Evolutionary conservation across 331 rosid genomes (phyloP), one percentile per base, ranked within the genome.

Genomic region (Cydonia oblonga): DNA sequence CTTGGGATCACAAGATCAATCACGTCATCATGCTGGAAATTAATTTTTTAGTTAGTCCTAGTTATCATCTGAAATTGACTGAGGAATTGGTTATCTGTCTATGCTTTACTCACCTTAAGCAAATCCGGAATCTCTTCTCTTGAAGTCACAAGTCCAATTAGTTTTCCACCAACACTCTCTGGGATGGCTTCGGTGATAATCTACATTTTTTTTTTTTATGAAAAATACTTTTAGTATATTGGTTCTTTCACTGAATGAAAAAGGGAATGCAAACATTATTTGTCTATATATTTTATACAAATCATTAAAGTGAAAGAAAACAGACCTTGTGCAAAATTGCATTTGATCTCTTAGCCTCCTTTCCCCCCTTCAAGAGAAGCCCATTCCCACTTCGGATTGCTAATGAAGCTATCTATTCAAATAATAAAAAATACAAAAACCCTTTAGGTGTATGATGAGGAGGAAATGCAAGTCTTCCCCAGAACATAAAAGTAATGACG

Each of bases 61-160:
- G 63, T 65, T 66, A 79, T 73, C 53, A 56, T 53, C 57, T 81
- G 77, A 60, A 78, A 84, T 65, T 18, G 20, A 73, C 24, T 64
- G 12, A 77, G 30, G 42, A 60, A 40, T 68, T 7, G 13, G 42
- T 33, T 52, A 49, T 71, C 35, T 32, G 13, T 72, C 38, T 70
- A 18, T 28, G 38, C 32, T 65, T 49, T 26, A 74, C 74, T 49
- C 61, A 87, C 99, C 97, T 88, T 86, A 49, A 95, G 96, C 71
- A 95, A 83, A 78, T 95, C 99, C 18, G 97, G 97, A 72, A 95
- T 95, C 84, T 95, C 97, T n/a, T 88, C 97, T 81, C 99, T 89
- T 77, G 97, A 80, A 16, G 99, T 91, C 80, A 95, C 96, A 52
- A 91, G 96, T 68, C 99, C 97, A 72, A 95, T 88, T 73, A 95